Evolutionary conservation across 805 yeast genomes (phyloP).

Genomic region (Nakazawaea sp.): DNA sequence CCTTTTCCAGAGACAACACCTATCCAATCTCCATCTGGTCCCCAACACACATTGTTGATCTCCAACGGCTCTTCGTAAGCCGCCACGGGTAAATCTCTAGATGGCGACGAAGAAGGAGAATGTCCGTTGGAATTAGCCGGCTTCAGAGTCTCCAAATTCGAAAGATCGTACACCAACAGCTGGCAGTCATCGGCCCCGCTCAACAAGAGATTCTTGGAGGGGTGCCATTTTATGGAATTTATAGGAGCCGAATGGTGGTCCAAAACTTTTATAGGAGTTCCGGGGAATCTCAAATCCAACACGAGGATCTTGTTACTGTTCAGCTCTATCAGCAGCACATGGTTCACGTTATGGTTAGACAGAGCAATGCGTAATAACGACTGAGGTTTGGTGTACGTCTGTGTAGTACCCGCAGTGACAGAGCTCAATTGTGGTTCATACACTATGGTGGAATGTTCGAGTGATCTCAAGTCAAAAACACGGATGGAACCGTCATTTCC

Average conservation of each 20-base stretch:
- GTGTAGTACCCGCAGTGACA: conserved; percentile 1
- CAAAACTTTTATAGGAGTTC: conserved; percentile 65
- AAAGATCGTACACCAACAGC: conserved; percentile 62
- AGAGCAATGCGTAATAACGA: conserved; percentile 76
- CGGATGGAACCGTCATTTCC: conserved; percentile 95
- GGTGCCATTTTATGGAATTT: conserved; percentile 82
- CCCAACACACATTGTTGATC: conserved; percentile 75
- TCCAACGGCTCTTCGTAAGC: conserved; percentile 63
- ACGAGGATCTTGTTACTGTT: conserved; percentile 60
- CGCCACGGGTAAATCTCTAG: conserved; percentile 28
- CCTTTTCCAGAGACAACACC: conserved; percentile 68
- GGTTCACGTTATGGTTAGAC: conserved; percentile 72
- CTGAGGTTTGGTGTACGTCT: conserved; percentile 16
- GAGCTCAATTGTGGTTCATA: conserved; percentile 58
- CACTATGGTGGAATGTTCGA: conserved; percentile 91
- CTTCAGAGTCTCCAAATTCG: conserved; percentile 14
- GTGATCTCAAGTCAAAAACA: conserved; percentile 79
- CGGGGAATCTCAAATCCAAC: conserved; percentile 84
- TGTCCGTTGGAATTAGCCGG: background rate
- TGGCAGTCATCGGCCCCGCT: conserved; percentile 73
- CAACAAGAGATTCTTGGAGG: conserved; percentile 52
- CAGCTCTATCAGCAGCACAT: conserved; percentile 76
- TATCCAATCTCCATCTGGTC: conserved; percentile 68
- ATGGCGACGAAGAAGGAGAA: background rate
- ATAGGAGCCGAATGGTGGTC: conserved; percentile 64